phyloP scores from a whole-genome alignment of 306 rosid genomes.

The Styphnolobium japonicum region DNA sequence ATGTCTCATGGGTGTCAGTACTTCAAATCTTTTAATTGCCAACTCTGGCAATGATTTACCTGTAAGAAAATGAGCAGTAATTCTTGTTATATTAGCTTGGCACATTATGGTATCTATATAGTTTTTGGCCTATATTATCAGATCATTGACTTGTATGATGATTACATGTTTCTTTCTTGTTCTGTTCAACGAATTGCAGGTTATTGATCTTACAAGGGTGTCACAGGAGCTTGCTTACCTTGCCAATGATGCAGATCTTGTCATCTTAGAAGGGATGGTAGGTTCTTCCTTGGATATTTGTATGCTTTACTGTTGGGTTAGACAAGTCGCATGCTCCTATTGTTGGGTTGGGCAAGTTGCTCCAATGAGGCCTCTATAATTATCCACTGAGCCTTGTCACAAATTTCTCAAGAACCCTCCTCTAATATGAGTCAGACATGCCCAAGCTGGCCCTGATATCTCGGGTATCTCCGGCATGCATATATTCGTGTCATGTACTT shows the following conservation, averaged over 20 bases:
- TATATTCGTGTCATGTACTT: too few species aligned
- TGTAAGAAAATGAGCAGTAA: conserved; percentile 45
- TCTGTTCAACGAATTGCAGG: conserved; percentile 43
- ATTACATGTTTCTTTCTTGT: background rate
- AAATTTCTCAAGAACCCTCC: too few species aligned
- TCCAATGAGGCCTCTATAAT: background rate
- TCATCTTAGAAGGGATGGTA: conserved; percentile 94
- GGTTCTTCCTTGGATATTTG: conserved; percentile 28
- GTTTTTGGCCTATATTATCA: background rate
- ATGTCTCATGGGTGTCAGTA: conserved; percentile 63
- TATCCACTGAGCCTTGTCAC: background rate
- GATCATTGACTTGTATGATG: background rate
- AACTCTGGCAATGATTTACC: conserved; percentile 95
- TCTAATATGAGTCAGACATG: too few species aligned
- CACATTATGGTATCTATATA: background rate
- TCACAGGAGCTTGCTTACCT: conserved; percentile 75
- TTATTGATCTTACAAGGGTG: conserved; percentile 75
- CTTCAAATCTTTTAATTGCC: conserved; percentile 70
- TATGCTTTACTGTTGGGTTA: background rate
- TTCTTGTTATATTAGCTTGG: background rate
- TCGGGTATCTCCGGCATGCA: too few species aligned
- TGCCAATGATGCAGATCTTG: conserved; percentile 79
- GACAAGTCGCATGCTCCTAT: background rate
- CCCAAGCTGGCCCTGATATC: too few species aligned
- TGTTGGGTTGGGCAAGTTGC: background rate